Conservation (phyloP, 2,329 filamentous ascomycete genomes). For the Penicillium sp. region DNA sequence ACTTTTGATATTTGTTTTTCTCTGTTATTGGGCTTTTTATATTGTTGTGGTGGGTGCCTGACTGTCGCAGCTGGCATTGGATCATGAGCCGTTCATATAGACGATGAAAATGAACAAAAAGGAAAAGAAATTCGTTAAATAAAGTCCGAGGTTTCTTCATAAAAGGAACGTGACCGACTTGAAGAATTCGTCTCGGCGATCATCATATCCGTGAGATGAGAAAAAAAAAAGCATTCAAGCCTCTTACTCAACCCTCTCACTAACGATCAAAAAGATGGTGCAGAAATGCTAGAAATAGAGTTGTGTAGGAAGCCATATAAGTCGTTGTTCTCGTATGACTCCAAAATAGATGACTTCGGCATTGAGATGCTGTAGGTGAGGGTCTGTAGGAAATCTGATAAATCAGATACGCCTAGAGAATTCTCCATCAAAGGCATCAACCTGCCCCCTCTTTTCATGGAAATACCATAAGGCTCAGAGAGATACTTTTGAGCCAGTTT, state of each 20-base stretch:
- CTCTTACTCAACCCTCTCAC: no score
- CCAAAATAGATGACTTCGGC: background rate
- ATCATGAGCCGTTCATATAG: no score
- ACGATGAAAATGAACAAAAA: background rate
- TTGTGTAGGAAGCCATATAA: conserved; percentile 1
- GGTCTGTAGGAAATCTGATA: conserved; percentile 1
- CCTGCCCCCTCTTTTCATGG: background rate
- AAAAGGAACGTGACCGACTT: no score
- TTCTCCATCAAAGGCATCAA: background rate
- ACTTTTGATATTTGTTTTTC: background rate
- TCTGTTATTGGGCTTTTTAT: background rate
- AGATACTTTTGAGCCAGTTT: background rate
- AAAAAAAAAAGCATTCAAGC: no score
- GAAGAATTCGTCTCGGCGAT: no score
- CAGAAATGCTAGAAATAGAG: background rate
- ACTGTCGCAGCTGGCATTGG: no score
- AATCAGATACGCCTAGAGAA: background rate
- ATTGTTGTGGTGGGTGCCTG: no score
- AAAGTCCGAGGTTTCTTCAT: no score
- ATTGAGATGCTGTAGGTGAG: conserved; percentile 4
- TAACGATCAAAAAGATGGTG: background rate
- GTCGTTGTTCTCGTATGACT: conserved; percentile 1
- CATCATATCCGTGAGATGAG: background rate
- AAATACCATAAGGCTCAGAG: background rate
- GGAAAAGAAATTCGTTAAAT: background rate